Conservation (phyloP, 805 yeast genomes). For the Candida saitoana region DNA sequence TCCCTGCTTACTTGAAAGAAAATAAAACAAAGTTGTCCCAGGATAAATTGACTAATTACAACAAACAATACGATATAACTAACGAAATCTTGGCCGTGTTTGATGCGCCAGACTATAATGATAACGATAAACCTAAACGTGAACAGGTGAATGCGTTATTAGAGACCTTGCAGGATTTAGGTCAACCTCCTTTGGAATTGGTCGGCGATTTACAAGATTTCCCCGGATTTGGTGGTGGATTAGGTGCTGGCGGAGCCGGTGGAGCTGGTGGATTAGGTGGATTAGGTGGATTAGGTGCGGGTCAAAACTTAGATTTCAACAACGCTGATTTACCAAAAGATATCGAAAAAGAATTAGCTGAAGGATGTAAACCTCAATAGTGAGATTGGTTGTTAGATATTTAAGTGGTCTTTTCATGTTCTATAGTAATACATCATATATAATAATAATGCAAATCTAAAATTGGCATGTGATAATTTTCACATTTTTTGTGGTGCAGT, state of each 20-base stretch:
- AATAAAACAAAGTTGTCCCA: constrained; percentile 42
- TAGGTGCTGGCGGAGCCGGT: no score
- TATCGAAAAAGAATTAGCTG: constrained; percentile 50
- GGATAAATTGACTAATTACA: constrained; percentile 51
- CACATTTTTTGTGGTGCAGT: no score
- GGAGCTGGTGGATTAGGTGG: constrained; percentile 37
- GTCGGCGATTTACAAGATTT: constrained; percentile 53
- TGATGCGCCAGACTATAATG: constrained; percentile 62
- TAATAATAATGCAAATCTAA: no score
- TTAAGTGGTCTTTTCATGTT: no score
- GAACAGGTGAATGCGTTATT: constrained; percentile 53
- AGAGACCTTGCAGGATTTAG: constrained; percentile 68
- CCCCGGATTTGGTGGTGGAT: constrained; percentile 41
- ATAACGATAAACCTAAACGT: constrained; percentile 39
- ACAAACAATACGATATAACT: constrained; percentile 59
- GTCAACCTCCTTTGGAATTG: constrained; percentile 77
- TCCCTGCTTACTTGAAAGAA: constrained; percentile 63
- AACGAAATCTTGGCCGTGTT: constrained; percentile 58
- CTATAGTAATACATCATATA: no score
- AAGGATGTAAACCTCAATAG: constrained; percentile 50
- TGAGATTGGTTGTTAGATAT: no score
- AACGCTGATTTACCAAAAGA: constrained; percentile 54
- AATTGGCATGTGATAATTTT: no score
- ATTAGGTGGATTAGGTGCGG: constrained; percentile 18
- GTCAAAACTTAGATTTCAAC: constrained; percentile 42